Evolutionary conservation across 2,329 filamentous ascomycete species (phyloP), one percentile per base, ranked within the genome.

Genomic region (Cladobotryum protrusum): DNA sequence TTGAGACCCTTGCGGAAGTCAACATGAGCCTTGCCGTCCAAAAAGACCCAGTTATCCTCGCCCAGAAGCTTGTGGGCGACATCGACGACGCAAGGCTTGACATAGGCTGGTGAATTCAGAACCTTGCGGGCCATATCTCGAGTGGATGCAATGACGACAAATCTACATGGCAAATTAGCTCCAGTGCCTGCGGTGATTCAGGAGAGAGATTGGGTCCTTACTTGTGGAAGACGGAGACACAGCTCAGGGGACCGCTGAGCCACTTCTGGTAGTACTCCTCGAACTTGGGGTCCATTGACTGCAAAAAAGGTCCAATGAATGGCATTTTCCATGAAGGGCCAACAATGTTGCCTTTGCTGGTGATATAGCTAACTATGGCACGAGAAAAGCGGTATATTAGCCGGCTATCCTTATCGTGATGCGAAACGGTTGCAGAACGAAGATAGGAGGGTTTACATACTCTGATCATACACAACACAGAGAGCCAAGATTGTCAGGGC

Each of bases 211-310:
- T 32, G 9, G 17, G 24, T 15, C 18, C 83, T 60, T 81, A 95
- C 89, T 97, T 99, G 82, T 99, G 93, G 76, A 99, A 99, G 62
- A 99, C 90, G 2, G 91, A 96, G 54, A 99, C 93, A 65, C 93
- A 99, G 77, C 91, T 96, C 60, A 99, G 77, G 43, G 88, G 85
- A 43, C 88, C 93, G 64, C 89, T 95, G 61, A 79, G 70, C 93
- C 93, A 99, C 77, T 97, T 96, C 54, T 79, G 85, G 67, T 91
- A 80, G 74, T 99, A 99, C 63, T 91, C 82, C 54, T 86, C 83
- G 67, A 96, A 97, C 63, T 92, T 89, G 51, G 93, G 93, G 68
- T 95, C 85, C 61, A 97, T 77, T 24, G 90, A 96, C 65, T 96
- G 77, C 50, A 97, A 78, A 70, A 99, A 97, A 5, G 93, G 92